Base-by-base conservation (phyloP, 2,329 filamentous ascomycete species). In the Sclerotinia sclerotiorum region DNA sequence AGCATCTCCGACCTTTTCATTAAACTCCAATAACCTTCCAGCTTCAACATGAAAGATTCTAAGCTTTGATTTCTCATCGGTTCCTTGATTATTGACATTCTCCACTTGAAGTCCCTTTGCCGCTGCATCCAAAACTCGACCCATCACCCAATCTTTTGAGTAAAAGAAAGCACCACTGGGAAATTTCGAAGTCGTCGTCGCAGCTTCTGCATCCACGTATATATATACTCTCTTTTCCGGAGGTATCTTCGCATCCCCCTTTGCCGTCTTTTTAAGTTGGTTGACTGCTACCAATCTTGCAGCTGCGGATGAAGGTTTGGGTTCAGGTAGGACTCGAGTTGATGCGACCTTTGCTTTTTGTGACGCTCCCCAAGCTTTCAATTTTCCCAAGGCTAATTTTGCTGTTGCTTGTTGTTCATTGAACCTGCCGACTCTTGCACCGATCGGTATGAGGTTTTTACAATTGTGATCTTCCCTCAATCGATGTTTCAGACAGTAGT, bases 21-120 rank as follows among this genome's bases (percentile, higher is more conserved):
- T 88, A 76, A 96, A 99, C 70, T 95, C 94, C 71, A 99, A 79
- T 71, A 99, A 79, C 69, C 93, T 83, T 0, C 95, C 95, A 0
- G 90, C 92, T 77, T 99, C 94, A 0, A 99, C 92, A 78, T 98
- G 94, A 76, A 97, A 99, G 0, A 99, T 88, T 11, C 95, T 82
- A 72, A 99, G 78, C 79, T 90, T 90, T 69, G 93, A 89, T 77
- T 90, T 88, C 81, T 96, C 92, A 17, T 89, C 85, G 3, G 85
- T 86, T 0, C 87, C 89, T 73, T 90, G 84, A 75, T 96, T 96
- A 76, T 97, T 97, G 71, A 94, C 80, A 73, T 97, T 97, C 76
- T 91, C 85, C 11, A 96, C 88, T 80, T 94, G 91, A 69, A 97
- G 78, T 68, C 86, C 85, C 79, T 86, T 89, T 0, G 93, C 92